Evolutionary conservation across 129 eudicot genomes (phyloP), one percentile per base, ranked within the genome.

Genomic region (Pulicaria dysenterica): DNA sequence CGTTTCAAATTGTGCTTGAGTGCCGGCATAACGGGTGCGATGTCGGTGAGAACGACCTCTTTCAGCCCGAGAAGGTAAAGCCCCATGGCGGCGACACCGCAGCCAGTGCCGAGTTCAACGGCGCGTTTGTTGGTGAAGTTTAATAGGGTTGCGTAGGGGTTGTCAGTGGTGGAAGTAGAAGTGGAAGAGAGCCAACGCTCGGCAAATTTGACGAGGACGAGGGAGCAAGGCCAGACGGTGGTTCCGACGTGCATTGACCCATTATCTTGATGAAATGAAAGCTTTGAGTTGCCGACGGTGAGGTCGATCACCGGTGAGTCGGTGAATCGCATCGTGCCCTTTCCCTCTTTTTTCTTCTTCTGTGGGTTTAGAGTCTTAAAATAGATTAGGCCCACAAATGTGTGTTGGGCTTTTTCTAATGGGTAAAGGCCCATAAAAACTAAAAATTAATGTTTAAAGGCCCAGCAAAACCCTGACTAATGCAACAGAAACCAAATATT

Each of bases 201-300:
- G 80, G 85, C 83, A 94, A 94, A 94, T 45, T 94, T 94, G 84
- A 88, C 93, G 76, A 94, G 89, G 71, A 94, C 95, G 10, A 94
- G 84, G 7, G 97, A 94, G 61, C 89, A 85, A 0, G 96, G 93
- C 97, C 98, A 94, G 14, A 94, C 98, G 88, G 91, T 72, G 86
- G 98, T 94, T 60, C 98, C 97, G 74, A 94, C 98, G 83, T 94
- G 98, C 97, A 94, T 94, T 0, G 98, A 67, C 44, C 76, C 87
- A 64, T 94, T 94, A 84, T 94, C 98, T 78, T 94, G 97, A 40
- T 88, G 93, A 73, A 94, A 69, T 7, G 91, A 77, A 50, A 94
- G 93, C 77, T 73, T 81, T 8, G 80, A 14, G 66, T 79, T 58
- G 59, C 54, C 80, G 5, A 94, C 91, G 7, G 77, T 16, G 24